Percentiles rank a stretch among this genome's conserved stretches.
Conservation (phyloP, 1,284 basidiomycete species). For the Omphalotus olearius region DNA sequence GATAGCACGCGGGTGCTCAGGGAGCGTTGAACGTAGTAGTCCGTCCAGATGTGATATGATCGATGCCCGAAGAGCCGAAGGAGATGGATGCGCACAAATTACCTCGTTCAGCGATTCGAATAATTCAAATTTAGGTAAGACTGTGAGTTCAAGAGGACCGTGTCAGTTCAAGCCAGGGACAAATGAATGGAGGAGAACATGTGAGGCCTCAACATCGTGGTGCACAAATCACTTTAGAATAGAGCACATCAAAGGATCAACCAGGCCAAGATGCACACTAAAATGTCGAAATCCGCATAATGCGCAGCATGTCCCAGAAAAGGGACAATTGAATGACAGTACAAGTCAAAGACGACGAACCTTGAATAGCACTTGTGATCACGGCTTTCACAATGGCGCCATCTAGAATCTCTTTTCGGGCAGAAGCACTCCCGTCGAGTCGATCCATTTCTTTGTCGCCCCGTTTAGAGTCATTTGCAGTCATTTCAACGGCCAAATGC, state of each 20-base stretch:
- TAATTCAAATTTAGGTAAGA: slow-evolving; percentile 52
- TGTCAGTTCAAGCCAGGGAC: neutral
- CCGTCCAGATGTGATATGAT: slow-evolving; percentile 56
- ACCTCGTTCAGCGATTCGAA: slow-evolving; percentile 53
- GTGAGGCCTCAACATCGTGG: neutral
- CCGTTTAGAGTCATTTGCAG: slow-evolving; percentile 7
- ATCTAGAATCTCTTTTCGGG: slow-evolving; percentile 58
- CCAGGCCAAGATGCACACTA: neutral
- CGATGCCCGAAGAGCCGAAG: slow-evolving; percentile 37
- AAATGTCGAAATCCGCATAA: too few species aligned
- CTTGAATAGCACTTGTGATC: slow-evolving; percentile 60
- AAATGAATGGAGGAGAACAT: neutral
- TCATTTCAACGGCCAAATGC: slow-evolving; percentile 17
- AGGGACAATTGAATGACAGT: too few species aligned
- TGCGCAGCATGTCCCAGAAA: too few species aligned
- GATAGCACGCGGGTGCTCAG: slow-evolving; percentile 46
- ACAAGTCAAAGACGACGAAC: slow-evolving; percentile 31
- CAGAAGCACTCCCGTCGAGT: slow-evolving; percentile 40
- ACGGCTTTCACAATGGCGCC: slow-evolving; percentile 72
- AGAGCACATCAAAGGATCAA: neutral
- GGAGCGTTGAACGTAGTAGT: slow-evolving; percentile 40
- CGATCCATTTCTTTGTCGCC: slow-evolving; percentile 21
- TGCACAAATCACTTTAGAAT: neutral
- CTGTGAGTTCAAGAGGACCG: slow-evolving; percentile 28
- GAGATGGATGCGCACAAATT: slow-evolving; percentile 52